Conservation (phyloP, 441 rosid species). For the Bruguiera hainesii region DNA sequence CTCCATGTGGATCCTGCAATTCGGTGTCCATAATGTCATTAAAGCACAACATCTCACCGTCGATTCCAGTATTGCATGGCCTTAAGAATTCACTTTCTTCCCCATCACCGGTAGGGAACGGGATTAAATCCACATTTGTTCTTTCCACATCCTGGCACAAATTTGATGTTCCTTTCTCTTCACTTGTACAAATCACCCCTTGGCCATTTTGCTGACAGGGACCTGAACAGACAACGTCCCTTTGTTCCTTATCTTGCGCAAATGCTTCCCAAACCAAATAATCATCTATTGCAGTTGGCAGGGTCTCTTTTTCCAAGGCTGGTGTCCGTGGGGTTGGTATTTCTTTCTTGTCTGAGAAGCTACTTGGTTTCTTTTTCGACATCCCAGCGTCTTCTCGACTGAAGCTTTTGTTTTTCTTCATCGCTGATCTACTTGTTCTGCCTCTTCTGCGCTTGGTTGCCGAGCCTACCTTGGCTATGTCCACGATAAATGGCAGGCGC, state of each 20-base stretch:
- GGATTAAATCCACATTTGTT: constrained; percentile 1
- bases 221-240: constrained; percentile 6
- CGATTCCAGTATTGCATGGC: constrained; percentile 16
- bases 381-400: neutral
- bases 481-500: constrained; percentile 2
- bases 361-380: constrained; percentile 15
- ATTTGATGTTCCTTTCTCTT: constrained; percentile 1
- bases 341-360: neutral
- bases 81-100: constrained; percentile 22
- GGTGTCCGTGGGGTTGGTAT: constrained; percentile 19
- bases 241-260: constrained; percentile 18
- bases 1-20: constrained; percentile 14
- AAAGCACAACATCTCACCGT: constrained; percentile 25
- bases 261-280: constrained; percentile 6
- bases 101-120: constrained; percentile 15
- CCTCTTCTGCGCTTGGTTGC: constrained; percentile 35
- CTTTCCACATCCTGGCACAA: neutral
- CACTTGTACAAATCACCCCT: neutral
- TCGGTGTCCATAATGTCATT: constrained; percentile 28
- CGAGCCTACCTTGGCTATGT: constrained; percentile 14
- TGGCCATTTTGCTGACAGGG: constrained; percentile 8
- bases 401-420: constrained; percentile 26
- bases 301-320: constrained; percentile 15
- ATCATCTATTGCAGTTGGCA: constrained; percentile 13
- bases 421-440: constrained; percentile 32